phyloP scores from a whole-genome alignment of 2,329 filamentous ascomycete species.

The Hymenoscyphus linearis region DNA sequence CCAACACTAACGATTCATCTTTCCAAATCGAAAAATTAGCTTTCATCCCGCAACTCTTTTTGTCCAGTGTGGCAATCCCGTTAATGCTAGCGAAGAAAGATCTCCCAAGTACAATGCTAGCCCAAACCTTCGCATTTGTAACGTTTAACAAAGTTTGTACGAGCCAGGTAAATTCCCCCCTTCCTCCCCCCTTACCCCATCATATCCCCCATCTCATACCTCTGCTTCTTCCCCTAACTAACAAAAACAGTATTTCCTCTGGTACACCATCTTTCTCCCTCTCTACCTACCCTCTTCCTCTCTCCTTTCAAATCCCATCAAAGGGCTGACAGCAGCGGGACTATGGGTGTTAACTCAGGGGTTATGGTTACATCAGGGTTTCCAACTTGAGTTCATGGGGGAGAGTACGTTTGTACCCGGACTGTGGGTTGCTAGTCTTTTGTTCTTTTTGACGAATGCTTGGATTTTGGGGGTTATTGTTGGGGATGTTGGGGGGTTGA shows the following conservation, averaged over 20 bases:
- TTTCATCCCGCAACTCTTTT: constrained; percentile 80
- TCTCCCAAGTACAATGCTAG: constrained; percentile 78
- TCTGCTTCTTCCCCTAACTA: background rate
- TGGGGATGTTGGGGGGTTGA: constrained; percentile 44
- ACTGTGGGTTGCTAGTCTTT: constrained; percentile 68
- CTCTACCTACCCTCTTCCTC: constrained; percentile 82
- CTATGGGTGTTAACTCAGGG: constrained; percentile 76
- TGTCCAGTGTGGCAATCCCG: constrained; percentile 73
- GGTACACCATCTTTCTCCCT: constrained; percentile 92
- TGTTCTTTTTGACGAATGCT: constrained; percentile 80
- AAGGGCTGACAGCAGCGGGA: constrained; percentile 57
- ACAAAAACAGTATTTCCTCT: constrained; percentile 77
- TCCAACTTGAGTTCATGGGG: constrained; percentile 73
- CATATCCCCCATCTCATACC: background rate
- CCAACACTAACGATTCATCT: constrained; percentile 34
- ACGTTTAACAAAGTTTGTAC: constrained; percentile 99
- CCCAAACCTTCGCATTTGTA: constrained; percentile 95
- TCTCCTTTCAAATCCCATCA: constrained; percentile 46
- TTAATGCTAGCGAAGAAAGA: constrained; percentile 74
- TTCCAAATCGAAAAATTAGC: constrained; percentile 69
- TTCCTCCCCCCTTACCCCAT: background rate
- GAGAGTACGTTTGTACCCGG: constrained; percentile 79
- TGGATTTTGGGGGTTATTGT: constrained; percentile 84
- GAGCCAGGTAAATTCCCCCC: constrained; percentile 66
- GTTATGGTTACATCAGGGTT: constrained; percentile 71